A percentile compares a stretch with the other conserved stretches of the same genome.
Conservation (phyloP, 257 asterid species). For the Penstemon newberryi region DNA sequence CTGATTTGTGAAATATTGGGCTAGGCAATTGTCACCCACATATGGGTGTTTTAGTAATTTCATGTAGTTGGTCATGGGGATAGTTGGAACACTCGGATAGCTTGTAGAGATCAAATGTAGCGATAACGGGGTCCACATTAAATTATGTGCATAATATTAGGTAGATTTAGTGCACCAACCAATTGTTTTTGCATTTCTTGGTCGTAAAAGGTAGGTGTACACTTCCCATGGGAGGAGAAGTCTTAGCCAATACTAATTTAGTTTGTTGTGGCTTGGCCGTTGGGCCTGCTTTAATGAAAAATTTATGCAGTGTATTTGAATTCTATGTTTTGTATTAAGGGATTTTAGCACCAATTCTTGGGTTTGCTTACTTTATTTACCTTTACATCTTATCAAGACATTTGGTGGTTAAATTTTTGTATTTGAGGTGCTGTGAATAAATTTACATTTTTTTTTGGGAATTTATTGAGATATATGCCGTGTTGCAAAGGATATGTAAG, state of each 20-base stretch:
- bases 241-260: not conserved
- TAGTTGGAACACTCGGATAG: conserved; percentile 19
- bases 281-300: too few relatives aligned
- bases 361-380: too few relatives aligned
- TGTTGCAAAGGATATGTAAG: too few relatives aligned
- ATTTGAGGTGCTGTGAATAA: too few relatives aligned
- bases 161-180: conserved; percentile 9
- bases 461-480: too few relatives aligned
- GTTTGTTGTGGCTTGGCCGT: not conserved
- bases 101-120: conserved; percentile 23
- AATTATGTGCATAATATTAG: conserved; percentile 31
- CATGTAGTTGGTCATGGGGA: not conserved
- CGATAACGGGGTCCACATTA: conserved; percentile 17
- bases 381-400: too few relatives aligned
- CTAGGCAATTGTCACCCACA: not conserved
- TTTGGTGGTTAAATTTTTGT: too few relatives aligned
- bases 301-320: too few relatives aligned
- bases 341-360: too few relatives aligned
- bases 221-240: not conserved
- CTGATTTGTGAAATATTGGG: not conserved
- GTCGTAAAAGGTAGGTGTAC: not conserved
- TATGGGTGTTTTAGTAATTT: not conserved
- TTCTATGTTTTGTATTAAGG: too few relatives aligned
- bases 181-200: conserved; percentile 19
- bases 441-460: too few relatives aligned